Evolutionary conservation across 1,284 basidiomycete genomes (phyloP), one percentile per base, ranked within the genome.

Genomic region (Pascua guehoae): DNA sequence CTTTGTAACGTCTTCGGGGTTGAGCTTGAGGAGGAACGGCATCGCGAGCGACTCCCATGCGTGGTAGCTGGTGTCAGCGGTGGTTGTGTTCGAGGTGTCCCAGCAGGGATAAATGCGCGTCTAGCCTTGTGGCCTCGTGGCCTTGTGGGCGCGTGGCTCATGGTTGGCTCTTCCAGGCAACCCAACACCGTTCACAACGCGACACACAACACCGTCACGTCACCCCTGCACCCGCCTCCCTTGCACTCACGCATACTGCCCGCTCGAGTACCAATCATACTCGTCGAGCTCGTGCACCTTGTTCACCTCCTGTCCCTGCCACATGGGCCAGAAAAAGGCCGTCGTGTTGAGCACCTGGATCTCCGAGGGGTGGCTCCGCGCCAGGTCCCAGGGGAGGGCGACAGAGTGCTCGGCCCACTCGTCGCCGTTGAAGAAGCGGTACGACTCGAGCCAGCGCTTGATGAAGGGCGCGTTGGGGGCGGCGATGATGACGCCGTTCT

Each of bases 291-390:
- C 70, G 58, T 77, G 73, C 7, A 69, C 67, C 17, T 70, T 65
- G 42, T 72, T 44, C 16, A 78, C 65, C 57, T 75, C 74, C 18
- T 73, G 58, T 1, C 72, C 73, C 37, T 67, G 64, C 79, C 79
- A 81, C 59, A 79, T 70, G 0, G 80, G 80, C 74, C 77, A 80
- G 65, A 81, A 81, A 65, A 81, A 78, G 0, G 80, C 79, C 40
- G 71, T 64, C 36, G 76, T 69, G 50, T 72, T 72, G 9, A 81
- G 63, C 8, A 81, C 79, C 46, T 79, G 79, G 16, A 81, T 56
- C 49, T 80, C 79, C 8, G 64, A 54, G 1, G 79, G 78, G 64
- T 78, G 64, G 1, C 61, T 51, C 32, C 76, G 66, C 0, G 80
- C 80, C 10, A 81, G 67, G 56, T 75, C 32, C 76, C 76, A 78